Evolutionary conservation across 306 rosid genomes (phyloP), one percentile per base, ranked within the genome.

Genomic region (Rubus parviflorus): DNA sequence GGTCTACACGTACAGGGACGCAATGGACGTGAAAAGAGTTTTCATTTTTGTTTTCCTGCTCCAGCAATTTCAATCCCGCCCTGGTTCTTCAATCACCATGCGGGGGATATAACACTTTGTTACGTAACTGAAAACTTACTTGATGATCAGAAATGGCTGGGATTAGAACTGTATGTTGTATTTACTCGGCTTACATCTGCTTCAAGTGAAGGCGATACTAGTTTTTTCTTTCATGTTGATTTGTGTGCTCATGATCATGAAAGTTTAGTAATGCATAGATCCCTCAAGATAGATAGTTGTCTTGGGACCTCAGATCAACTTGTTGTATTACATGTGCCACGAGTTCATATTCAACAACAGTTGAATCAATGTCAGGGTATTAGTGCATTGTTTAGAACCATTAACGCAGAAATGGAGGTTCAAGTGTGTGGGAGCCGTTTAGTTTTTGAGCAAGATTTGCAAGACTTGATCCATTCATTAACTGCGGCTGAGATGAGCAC

Each of bases 401-500:
- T 5, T 4, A 13, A 41, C 52, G 23, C 38, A 2, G 74, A 45
- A 6, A n/a, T 78, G 47, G 41, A 82, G 22, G 82, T 70, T 7
- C 74, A 10, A 41, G 7, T 70, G 57, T 82, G 80, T 20, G 86
- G 86, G 11, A 67, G 60, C 54, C 53, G 63, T 52, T 43, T 82
- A 11, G 30, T 68, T 16, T 78, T 49, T 0, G 13, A 83, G 70
- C 47, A 70, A 6, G 58, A 83, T 35, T 1, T 74, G 40, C 13
- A 22, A 52, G 69, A 38, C 7, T 16, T 74, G 5, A 22, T 57
- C 20, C 17, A 68, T 4, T 22, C 43, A 48, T 70, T 70, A 25
- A 12, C 58, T 6, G 42, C 0, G 4, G 51, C n/a, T 42, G 15
- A 12, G n/a, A n/a, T n/a, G 0, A 5, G 64, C 45, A 73, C 67